These are phyloP conservation scores for Stromatinia cepivora DNA, from an alignment of 2,329 filamentous ascomycete species.

Conservation along the genomic window DNA sequence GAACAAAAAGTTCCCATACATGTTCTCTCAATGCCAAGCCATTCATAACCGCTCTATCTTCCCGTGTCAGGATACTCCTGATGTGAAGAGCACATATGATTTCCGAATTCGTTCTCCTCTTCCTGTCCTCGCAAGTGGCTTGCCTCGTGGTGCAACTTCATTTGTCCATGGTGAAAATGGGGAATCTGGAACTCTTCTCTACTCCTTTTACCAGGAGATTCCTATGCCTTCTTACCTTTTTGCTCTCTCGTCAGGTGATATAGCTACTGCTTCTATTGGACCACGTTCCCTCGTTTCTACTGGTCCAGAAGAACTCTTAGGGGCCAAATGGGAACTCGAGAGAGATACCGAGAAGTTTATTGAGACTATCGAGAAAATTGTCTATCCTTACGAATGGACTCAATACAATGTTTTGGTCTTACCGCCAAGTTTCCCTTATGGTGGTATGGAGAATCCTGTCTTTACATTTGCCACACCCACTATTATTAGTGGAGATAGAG, in stretches of 20 bases:
- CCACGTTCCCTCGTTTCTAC: slow-evolving; percentile 82
- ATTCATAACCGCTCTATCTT: slow-evolving; percentile 94
- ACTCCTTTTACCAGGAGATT: slow-evolving; percentile 85
- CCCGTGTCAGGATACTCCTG: slow-evolving; percentile 95
- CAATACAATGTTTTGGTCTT: slow-evolving; percentile 92
- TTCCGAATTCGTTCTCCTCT: slow-evolving; percentile 86
- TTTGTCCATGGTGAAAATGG: slow-evolving; percentile 55
- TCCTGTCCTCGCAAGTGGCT: slow-evolving; percentile 88
- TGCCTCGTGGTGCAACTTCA: slow-evolving; percentile 56
- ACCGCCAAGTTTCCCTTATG: slow-evolving; percentile 77
- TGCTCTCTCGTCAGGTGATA: slow-evolving; percentile 84
- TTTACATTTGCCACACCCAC: slow-evolving; percentile 96
- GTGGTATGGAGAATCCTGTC: slow-evolving; percentile 71
- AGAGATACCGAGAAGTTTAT: slow-evolving; percentile 90
- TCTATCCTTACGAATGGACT: slow-evolving; percentile 91
- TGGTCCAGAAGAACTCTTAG: slow-evolving; percentile 81
- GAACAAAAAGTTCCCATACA: slow-evolving; percentile 94
- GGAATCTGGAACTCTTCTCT: slow-evolving; percentile 57
- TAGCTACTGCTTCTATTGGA: slow-evolving; percentile 82
- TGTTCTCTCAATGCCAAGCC: slow-evolving; percentile 97
- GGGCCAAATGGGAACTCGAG: slow-evolving; percentile 88
- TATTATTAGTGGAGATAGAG: slow-evolving; percentile 84
- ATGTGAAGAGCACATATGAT: slow-evolving; percentile 92
- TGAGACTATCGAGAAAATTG: slow-evolving; percentile 74
- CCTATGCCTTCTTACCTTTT: slow-evolving; percentile 95